phyloP scores from a whole-genome alignment of 257 asterid genomes.

The Petunia axillaris region DNA sequence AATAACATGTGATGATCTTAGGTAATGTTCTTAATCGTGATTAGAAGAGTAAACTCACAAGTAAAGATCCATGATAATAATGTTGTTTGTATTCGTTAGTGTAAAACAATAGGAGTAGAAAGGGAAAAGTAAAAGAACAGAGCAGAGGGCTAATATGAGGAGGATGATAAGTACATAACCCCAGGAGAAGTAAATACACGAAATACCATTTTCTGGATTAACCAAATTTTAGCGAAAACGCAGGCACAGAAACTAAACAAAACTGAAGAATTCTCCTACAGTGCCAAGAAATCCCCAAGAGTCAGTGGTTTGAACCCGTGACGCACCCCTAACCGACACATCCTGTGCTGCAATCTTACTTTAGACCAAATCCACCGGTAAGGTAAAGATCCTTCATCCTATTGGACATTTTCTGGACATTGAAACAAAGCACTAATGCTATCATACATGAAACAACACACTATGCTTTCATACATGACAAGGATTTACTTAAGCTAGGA shows the following conservation, averaged over 20 bases:
- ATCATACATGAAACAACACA: background rate
- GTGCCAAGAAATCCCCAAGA: background rate
- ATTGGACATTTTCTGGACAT: background rate
- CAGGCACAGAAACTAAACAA: background rate
- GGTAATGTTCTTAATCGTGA: background rate
- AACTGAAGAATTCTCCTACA: background rate
- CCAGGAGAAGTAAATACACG: background rate
- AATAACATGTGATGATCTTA: background rate
- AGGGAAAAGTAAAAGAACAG: background rate
- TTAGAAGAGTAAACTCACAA: background rate
- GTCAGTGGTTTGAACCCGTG: too few species aligned
- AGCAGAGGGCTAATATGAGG: background rate
- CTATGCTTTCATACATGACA: background rate
- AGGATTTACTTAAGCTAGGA: background rate
- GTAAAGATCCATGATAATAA: background rate
- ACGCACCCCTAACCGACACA: too few species aligned
- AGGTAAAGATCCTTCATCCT: background rate
- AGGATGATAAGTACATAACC: background rate
- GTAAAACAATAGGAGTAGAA: background rate
- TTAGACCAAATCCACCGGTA: too few species aligned
- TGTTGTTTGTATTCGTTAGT: background rate
- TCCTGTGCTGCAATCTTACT: too few species aligned
- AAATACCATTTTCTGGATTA: too few species aligned
- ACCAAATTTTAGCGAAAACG: background rate
- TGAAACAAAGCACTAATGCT: background rate